Conservation (phyloP, 2,329 filamentous ascomycete species). For the Pseudocercospora macadamiae region DNA sequence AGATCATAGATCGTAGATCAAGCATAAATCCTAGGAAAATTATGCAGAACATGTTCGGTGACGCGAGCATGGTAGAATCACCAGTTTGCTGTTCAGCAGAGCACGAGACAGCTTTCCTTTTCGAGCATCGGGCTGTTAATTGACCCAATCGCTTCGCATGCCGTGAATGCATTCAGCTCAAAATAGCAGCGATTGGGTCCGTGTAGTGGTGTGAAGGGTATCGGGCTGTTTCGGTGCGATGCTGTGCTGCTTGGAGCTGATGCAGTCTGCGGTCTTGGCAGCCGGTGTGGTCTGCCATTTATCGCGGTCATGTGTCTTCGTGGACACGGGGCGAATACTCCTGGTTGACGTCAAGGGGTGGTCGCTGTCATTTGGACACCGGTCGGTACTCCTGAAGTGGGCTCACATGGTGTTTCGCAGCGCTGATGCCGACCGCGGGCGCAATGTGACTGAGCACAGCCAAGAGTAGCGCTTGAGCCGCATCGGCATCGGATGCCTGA, state of each 20-base stretch:
- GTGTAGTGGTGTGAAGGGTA: neutral
- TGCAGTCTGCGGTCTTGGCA: neutral
- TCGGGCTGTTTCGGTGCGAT: neutral
- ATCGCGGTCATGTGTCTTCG: constrained; percentile 1
- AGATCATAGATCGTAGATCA: too few species aligned
- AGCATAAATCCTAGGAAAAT: too few species aligned
- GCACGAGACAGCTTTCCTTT: neutral
- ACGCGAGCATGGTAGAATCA: too few species aligned
- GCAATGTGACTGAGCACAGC: neutral
- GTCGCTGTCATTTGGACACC: neutral
- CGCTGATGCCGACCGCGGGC: neutral
- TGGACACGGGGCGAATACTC: neutral
- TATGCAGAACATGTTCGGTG: too few species aligned
- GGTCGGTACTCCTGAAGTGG: neutral
- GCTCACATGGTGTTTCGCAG: neutral
- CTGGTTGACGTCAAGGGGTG: neutral
- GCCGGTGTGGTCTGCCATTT: neutral
- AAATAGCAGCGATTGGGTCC: neutral
- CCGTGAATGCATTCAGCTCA: neutral
- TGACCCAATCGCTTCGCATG: neutral
- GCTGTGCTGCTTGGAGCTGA: neutral
- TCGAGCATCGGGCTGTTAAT: neutral
- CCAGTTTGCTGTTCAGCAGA: too few species aligned
- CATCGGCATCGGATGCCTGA: neutral
- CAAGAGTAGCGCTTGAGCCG: neutral